Evolutionary conservation across 208 protist species (phyloP).

Genomic region (Trypanosoma lewisi): DNA sequence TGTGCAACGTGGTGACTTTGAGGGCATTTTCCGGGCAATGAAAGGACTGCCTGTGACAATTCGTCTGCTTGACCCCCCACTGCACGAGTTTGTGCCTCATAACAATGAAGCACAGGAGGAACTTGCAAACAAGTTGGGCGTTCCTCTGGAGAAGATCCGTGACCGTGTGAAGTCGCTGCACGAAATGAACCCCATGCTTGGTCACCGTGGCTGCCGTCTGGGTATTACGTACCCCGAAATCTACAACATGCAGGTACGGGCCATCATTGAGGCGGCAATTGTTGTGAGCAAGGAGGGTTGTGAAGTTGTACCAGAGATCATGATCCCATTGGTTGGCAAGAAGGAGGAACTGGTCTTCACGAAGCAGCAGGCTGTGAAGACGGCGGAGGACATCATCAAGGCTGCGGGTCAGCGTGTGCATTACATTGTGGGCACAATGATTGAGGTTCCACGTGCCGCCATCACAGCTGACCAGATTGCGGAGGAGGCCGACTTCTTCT

Average conservation of each 20-base stretch:
- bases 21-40: constrained; percentile 91
- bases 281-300: constrained; percentile 54
- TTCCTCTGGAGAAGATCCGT: constrained; percentile 58
- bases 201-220: constrained; percentile 92
- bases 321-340: constrained; percentile 91
- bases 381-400: constrained; percentile 60
- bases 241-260: constrained; percentile 93
- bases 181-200: constrained; percentile 96
- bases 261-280: constrained; percentile 92
- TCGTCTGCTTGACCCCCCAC: constrained; percentile 93
- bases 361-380: constrained; percentile 61
- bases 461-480: constrained; percentile 91
- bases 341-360: constrained; percentile 84
- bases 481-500: constrained; percentile 93
- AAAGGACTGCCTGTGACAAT: constrained; percentile 88
- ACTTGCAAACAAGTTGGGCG: constrained; percentile 66
- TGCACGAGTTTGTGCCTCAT: constrained; percentile 95
- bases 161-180: constrained; percentile 78
- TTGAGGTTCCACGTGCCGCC: constrained; percentile 88
- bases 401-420: constrained; percentile 41
- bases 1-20: constrained; percentile 90
- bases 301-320: constrained; percentile 83
- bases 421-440: constrained; percentile 93
- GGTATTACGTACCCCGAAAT: constrained; percentile 94
- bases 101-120: constrained; percentile 59